Base-by-base conservation (phyloP, 2,329 filamentous ascomycete genomes). In the Bisporella sp. region DNA sequence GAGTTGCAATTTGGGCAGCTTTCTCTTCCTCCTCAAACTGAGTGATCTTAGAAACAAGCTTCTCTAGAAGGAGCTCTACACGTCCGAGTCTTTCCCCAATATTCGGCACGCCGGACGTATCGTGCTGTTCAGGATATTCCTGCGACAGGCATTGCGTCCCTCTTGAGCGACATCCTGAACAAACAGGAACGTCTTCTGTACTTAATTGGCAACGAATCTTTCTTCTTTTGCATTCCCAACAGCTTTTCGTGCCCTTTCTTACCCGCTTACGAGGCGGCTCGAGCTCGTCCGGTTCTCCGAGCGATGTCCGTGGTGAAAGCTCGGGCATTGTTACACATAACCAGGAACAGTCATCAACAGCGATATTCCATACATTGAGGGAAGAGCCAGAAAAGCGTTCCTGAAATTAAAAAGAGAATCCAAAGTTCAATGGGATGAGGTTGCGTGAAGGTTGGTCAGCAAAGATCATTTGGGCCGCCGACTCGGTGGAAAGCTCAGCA, bases 191-290 rank as follows among this genome's bases (percentile, higher is more conserved):
- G 3, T 64, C 56, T 4, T 68, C 59, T 4, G 66, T 59, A 8
- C 65, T 61, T 52, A 76, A 74, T 12, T 68, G 70, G 58, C 78
- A 81, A 2, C 70, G 67, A 5, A 74, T 69, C 64, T 81, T 81
- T 29, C 76, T 70, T 46, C 74, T 70, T 54, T 64, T 64, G 68
- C 78, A 81, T 56, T 79, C 76, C 76, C 77, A 80, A 60, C 78
- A 81, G 50, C 75, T 79, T 31, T 65, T 68, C 0, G 78, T 81
- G n/a, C 78, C 78, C 48, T 78, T 80, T 8, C 63, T 50, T 5
- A 64, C 53, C 45, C 62, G 57, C 44, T 65, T 64, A 43, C 58
- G 56, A 21, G 57, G 60, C 21, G 56, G 58, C 28, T 62, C 63
- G 21, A 8, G 52, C 60, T 40, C 11, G 30, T 32, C 6, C n/a